phyloP scores from a whole-genome alignment of 495 filamentous ascomycete species.

The Neurospora sp. region DNA sequence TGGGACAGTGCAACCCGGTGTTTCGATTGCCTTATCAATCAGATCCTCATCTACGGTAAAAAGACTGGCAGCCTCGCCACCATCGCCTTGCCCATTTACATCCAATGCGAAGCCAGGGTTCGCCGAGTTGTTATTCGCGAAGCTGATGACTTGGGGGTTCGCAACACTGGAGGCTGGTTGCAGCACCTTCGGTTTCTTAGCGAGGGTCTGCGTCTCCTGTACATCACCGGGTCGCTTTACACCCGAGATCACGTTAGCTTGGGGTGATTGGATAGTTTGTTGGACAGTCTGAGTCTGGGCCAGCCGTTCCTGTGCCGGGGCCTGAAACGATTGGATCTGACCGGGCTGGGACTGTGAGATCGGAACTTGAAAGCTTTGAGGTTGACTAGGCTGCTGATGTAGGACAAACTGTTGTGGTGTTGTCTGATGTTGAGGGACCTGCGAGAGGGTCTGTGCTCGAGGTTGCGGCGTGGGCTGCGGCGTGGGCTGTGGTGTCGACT shows the following conservation, averaged over 20 bases:
- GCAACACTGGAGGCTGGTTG: neutral
- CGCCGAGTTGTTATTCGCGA: neutral
- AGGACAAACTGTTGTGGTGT: neutral
- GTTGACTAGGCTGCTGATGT: neutral
- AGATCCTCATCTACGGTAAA: constrained; percentile 10
- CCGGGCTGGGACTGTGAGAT: neutral
- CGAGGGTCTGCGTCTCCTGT: constrained; percentile 2
- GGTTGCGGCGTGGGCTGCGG: neutral
- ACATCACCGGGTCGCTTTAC: constrained; percentile 12
- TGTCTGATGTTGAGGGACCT: neutral
- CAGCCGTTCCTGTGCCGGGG: neutral
- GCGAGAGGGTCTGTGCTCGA: neutral
- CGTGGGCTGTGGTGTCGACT: neutral
- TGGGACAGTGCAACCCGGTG: constrained; percentile 1
- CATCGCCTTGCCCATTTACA: neutral
- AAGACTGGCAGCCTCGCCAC: neutral
- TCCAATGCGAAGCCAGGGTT: neutral
- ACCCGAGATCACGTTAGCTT: constrained; percentile 1
- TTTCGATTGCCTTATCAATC: constrained; percentile 2
- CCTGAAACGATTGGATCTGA: neutral
- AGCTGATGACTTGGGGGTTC: neutral
- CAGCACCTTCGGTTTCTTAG: constrained; percentile 16
- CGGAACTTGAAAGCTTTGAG: neutral
- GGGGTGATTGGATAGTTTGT: neutral
- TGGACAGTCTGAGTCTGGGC: constrained; percentile 6